Base-by-base conservation (phyloP, 257 asterid species). In the Solanum bulbocastanum region DNA sequence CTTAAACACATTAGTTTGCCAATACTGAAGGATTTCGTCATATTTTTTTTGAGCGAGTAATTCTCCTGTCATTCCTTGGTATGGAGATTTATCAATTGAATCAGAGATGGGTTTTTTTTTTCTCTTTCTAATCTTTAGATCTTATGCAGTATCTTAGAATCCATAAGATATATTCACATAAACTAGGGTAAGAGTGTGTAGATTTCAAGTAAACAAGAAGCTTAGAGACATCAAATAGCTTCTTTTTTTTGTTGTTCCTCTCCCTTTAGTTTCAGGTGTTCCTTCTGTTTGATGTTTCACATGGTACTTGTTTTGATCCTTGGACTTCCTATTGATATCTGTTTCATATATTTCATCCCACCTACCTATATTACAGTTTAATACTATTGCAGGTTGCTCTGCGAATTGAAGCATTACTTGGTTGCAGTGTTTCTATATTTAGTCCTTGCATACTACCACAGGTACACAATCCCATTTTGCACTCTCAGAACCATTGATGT, bases 361-460 rank as follows among this genome's bases (percentile, higher is more conserved):
- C 86, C 86, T 20, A 32, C 44, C 44, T 33, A 87, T 87, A 88
- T 68, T 23, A 74, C 85, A 32, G 71, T 49, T 82, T 82, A 82
- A 30, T 32, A 10, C 69, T 30, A 52, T 49, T 91, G 91, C 94
- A 94, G 97, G 94, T 92, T 92, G 97, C 94, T n/a, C 49, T 94
- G 89, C 94, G 92, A 65, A 90, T 94, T 72, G 96, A 94, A 92
- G 95, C 94, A 23, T 88, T 93, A 81, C 90, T 93, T 90, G 97
- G 97, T 88, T 90, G 90, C 36, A 90, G 90, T 86, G 85, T 88
- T 65, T 94, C 97, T 52, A 72, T 94, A 58, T 87, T 94, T 86
- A 90, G 96, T 85, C 96, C 97, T 89, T 88, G 88, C 73, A 69
- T 94, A 83, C 94, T 94, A 85, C 92, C 91, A 86, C 90, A 91